Evolutionary conservation across 768 basidiomycete genomes (phyloP), one percentile per base, ranked within the genome.

Genomic region (Gelatoporia subvermispora): DNA sequence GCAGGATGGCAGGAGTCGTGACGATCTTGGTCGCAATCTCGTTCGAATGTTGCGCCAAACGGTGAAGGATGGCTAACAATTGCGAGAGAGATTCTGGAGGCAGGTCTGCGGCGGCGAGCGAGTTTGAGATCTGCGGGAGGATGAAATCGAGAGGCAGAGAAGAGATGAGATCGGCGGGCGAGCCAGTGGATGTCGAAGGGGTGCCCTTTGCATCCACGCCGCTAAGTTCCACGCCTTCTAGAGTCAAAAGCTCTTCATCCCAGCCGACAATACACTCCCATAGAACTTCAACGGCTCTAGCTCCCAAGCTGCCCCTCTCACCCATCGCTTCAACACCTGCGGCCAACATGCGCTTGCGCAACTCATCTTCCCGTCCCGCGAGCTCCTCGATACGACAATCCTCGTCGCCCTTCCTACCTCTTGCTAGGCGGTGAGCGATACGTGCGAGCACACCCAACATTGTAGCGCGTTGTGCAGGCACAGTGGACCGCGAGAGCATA

Each of bases 401-500:
- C 20, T 67, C 51, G 16, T 61, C 61, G 4, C 60, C 62, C 4
- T 71, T 52, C 45, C 65, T 63, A 18, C 57, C 54, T 22, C 52
- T 41, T 11, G 58, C 60, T 3, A 66, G 52, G 31, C 65, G 63
- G 20, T 68, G 68, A 4, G 78, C 71, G 41, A 93, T 77, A 24
- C 76, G 74, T 0, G 76, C 74, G 1, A 95, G 66, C 2, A 94
- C 72, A 5, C 80, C 78, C 16, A 95, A 69, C 85, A 94, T 93
- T 0, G 80, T 79, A 4, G 85, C 81, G 28, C 93, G 75, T 61
- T 97, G 93, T 4, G 87, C 84, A 11, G 84, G 81, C 0, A 93
- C 85, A 2, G 84, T 91, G 0, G 90, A 93, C 35, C 89, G 72
- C 3, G 83, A 80, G 8, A 94, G 74, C 35, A 88, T 68, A 39